Evolutionary conservation across 202 grass and related monocot species (phyloP).

Genomic region (Panicum hallii): DNA sequence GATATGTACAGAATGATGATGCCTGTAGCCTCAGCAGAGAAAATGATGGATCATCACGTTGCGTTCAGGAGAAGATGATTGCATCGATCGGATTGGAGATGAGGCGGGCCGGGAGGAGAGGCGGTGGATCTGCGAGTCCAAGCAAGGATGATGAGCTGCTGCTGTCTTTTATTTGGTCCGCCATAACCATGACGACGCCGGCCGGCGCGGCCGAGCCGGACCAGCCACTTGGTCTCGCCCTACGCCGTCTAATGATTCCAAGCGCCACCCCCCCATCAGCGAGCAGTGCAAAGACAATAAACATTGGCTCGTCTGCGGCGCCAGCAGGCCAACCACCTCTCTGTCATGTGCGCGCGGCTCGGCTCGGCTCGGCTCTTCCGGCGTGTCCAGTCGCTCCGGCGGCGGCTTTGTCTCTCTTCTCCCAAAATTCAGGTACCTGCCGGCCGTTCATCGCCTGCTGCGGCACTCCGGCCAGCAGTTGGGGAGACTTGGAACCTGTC

Average conservation of each 20-base stretch:
- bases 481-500: neutral
- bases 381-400: neutral
- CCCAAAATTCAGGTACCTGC: slow-evolving; percentile 28
- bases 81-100: neutral
- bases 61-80: neutral
- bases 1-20: neutral
- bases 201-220: too few species aligned
- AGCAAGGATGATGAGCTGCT: slow-evolving; percentile 41
- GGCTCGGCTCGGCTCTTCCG: neutral
- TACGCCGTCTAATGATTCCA: slow-evolving; percentile 52
- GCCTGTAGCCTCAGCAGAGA: neutral
- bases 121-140: slow-evolving; percentile 3
- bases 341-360: slow-evolving; percentile 1
- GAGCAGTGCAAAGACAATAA: slow-evolving; percentile 25
- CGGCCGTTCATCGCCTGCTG: neutral
- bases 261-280: neutral
- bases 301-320: neutral
- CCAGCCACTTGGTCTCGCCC: slow-evolving; percentile 32
- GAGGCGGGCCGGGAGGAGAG: too few species aligned
- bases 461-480: neutral
- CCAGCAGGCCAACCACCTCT: neutral
- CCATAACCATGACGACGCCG: slow-evolving; percentile 46
- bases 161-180: too few species aligned
- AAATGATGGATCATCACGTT: neutral
- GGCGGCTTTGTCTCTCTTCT: neutral